Percentiles rank a stretch among this genome's conserved stretches.
phyloP scores from a whole-genome alignment of 495 filamentous ascomycete genomes.

The Penicillium flavigenum region DNA sequence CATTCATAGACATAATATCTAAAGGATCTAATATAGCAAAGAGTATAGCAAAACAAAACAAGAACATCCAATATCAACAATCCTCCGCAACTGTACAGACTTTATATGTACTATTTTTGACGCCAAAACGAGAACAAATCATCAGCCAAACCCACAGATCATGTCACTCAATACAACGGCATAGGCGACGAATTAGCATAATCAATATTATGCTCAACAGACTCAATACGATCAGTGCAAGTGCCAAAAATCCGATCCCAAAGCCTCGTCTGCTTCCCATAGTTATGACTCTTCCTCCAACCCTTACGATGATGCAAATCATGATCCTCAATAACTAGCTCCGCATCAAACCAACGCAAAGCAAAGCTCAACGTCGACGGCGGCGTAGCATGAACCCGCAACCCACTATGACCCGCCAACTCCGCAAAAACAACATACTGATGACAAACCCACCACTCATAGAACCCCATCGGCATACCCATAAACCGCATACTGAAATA shows the following conservation, averaged over 20 bases:
- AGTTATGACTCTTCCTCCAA: conserved; percentile 43
- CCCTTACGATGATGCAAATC: conserved; percentile 43
- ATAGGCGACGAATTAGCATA: conserved; percentile 33
- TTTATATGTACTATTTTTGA: neutral
- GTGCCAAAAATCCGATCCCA: conserved; percentile 44
- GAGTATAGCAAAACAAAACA: conserved; percentile 2
- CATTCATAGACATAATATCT: conserved; percentile 12
- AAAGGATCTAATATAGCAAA: conserved; percentile 12
- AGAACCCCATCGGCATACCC: conserved; percentile 42
- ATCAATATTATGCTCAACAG: conserved; percentile 31
- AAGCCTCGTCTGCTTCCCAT: conserved; percentile 43
- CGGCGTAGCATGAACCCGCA: conserved; percentile 34
- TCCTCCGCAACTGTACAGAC: neutral
- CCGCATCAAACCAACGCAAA: conserved; percentile 29
- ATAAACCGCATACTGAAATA: conserved; percentile 33
- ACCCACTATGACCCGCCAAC: conserved; percentile 37
- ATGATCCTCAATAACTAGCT: conserved; percentile 41
- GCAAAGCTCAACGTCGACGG: conserved; percentile 34
- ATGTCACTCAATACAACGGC: conserved; percentile 25
- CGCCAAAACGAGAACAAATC: neutral
- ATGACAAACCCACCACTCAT: conserved; percentile 45
- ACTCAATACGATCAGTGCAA: conserved; percentile 35
- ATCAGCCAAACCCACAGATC: neutral
- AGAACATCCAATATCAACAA: neutral
- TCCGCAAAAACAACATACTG: conserved; percentile 40